These are phyloP conservation scores for Fusarium stilboides DNA, from an alignment of 2,329 filamentous ascomycete genomes.

Conservation along the genomic window DNA sequence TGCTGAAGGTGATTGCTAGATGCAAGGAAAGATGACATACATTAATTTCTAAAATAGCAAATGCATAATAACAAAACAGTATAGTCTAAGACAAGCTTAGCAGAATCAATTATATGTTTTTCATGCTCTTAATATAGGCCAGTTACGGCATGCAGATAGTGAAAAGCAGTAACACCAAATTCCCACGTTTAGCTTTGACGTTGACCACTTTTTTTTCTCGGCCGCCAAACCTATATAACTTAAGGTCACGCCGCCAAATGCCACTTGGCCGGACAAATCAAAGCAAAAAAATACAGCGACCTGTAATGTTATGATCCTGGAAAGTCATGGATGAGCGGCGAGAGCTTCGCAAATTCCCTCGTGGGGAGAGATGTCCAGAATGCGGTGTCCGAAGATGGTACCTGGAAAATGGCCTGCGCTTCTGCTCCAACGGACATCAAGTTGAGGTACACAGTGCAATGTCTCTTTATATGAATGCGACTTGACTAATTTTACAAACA, in stretches of 20 bases:
- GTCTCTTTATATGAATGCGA: background rate
- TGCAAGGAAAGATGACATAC: background rate
- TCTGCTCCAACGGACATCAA: slow-evolving; percentile 85
- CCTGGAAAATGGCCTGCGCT: slow-evolving; percentile 81
- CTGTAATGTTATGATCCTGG: slow-evolving; percentile 10
- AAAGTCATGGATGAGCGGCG: slow-evolving; percentile 58
- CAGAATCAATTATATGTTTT: background rate
- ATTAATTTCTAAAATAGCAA: too few species aligned
- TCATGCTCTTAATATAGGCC: background rate
- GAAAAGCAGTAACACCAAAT: slow-evolving; percentile 10
- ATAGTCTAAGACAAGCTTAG: background rate
- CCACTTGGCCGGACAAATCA: background rate
- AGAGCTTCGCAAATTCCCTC: slow-evolving; percentile 66
- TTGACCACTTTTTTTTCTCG: slow-evolving; percentile 32
- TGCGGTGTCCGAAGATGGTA: slow-evolving; percentile 83
- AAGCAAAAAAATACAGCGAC: background rate
- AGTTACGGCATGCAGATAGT: slow-evolving; percentile 6
- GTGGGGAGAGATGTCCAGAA: slow-evolving; percentile 69
- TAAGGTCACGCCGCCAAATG: background rate
- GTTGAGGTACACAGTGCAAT: slow-evolving; percentile 70
- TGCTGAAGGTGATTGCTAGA: background rate
- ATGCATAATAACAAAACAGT: background rate
- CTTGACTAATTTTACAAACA: slow-evolving; percentile 41
- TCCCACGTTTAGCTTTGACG: slow-evolving; percentile 2
- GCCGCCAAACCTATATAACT: slow-evolving; percentile 8